phyloP scores from a whole-genome alignment of 768 basidiomycete species.

The Pisolithus marmoratus region DNA sequence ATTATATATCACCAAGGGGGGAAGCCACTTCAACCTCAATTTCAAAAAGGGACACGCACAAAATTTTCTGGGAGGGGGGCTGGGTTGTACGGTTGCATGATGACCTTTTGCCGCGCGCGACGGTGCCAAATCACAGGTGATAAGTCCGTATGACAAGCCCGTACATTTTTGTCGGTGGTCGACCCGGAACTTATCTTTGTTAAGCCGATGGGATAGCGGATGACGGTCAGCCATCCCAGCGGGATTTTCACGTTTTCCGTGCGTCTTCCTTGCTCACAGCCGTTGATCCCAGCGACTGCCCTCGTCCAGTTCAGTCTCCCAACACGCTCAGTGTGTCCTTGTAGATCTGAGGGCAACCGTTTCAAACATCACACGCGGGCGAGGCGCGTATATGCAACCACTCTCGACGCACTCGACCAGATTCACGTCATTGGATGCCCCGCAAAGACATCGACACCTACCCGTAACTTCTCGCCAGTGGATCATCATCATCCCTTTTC shows the following conservation, averaged over 20 bases:
- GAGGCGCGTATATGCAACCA: constrained; percentile 11
- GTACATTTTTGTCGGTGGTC: constrained; percentile 14
- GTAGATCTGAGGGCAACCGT: constrained; percentile 4
- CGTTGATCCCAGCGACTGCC: constrained; percentile 2
- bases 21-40: constrained; percentile 10
- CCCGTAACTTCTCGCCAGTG: constrained; percentile 3
- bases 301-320: neutral
- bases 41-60: constrained; percentile 14
- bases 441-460: constrained; percentile 13
- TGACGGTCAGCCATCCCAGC: constrained; percentile 25
- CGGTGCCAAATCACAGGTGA: constrained; percentile 7
- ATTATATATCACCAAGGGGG: neutral
- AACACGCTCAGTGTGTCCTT: constrained; percentile 6
- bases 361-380: constrained; percentile 4
- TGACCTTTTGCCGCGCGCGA: constrained; percentile 19
- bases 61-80: constrained; percentile 8
- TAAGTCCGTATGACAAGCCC: constrained; percentile 6
- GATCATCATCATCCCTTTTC: constrained; percentile 1
- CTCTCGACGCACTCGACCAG: constrained; percentile 12
- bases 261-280: constrained; percentile 13
- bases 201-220: constrained; percentile 24
- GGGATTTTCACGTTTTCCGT: constrained; percentile 25
- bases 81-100: constrained; percentile 14
- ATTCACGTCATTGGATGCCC: constrained; percentile 12
- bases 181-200: constrained; percentile 14